These are phyloP conservation scores for Xylaria polymorpha DNA, from an alignment of 2,329 filamentous ascomycete genomes.

Conservation along the genomic window DNA sequence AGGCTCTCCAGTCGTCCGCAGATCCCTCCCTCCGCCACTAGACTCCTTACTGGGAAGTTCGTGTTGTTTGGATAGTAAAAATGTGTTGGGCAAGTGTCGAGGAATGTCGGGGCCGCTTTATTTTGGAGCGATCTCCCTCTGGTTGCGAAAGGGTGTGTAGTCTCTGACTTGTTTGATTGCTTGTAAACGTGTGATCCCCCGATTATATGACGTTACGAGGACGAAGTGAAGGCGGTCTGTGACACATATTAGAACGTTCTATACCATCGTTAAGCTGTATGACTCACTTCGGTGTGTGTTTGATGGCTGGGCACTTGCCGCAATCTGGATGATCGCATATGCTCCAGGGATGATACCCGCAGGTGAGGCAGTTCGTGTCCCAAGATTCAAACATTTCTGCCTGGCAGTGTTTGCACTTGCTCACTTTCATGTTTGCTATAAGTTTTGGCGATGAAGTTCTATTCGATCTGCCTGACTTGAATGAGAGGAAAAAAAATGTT, in stretches of 20 bases:
- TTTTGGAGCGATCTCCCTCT: neutral
- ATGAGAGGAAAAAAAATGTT: neutral
- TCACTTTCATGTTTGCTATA: constrained; percentile 5
- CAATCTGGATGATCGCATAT: constrained; percentile 26
- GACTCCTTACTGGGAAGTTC: neutral
- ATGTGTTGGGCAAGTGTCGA: neutral
- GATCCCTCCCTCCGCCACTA: neutral
- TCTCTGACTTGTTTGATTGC: too few species aligned
- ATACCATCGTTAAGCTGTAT: neutral
- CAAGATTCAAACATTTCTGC: neutral
- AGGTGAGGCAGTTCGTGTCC: neutral
- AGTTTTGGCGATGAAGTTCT: neutral
- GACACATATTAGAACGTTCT: constrained; percentile 3
- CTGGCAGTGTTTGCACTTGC: constrained; percentile 23
- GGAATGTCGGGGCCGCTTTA: neutral
- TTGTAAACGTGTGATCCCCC: neutral
- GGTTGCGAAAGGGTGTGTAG: neutral
- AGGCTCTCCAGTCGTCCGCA: neutral
- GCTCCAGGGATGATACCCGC: constrained; percentile 24
- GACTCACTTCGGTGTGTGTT: constrained; percentile 18
- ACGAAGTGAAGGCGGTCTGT: neutral
- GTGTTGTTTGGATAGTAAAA: neutral
- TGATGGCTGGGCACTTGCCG: constrained; percentile 1
- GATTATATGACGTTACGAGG: neutral
- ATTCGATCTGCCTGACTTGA: neutral